Conservation (phyloP, 257 asterid genomes). For the Solanum acaule region DNA sequence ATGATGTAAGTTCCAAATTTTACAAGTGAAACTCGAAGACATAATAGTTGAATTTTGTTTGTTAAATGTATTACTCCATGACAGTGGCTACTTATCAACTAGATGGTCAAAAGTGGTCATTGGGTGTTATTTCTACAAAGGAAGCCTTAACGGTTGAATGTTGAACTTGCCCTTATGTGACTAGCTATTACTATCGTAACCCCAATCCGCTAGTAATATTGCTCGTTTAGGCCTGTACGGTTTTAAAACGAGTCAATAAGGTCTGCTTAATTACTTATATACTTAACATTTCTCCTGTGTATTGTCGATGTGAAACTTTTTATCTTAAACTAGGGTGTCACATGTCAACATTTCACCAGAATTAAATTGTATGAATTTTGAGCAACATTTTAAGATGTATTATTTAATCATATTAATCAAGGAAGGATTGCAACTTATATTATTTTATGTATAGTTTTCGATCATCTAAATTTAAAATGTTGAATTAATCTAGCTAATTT, state of each 20-base stretch:
- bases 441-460: not conserved
- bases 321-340: not conserved
- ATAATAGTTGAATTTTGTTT: not conserved
- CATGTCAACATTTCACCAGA: not conserved
- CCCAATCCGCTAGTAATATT: too few relatives aligned
- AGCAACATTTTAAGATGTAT: not conserved
- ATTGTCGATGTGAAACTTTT: too few relatives aligned
- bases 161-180: not conserved
- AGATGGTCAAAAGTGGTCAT: not conserved
- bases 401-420: not conserved
- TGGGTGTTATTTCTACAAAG: not conserved
- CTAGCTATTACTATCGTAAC: not conserved
- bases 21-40: not conserved
- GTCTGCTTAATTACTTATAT: not conserved
- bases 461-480: not conserved
- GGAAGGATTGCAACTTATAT: not conserved
- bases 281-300: fast-evolving
- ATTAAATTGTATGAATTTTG: not conserved
- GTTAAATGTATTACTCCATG: not conserved
- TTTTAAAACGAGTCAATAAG: not conserved
- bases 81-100: not conserved
- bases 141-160: not conserved
- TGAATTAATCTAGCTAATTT: too few relatives aligned
- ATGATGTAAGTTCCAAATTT: not conserved
- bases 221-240: fast-evolving